Percentiles rank a stretch among this genome's conserved stretches.
phyloP scores from a whole-genome alignment of 179 eudicot species.

The Spergularia azorica region DNA sequence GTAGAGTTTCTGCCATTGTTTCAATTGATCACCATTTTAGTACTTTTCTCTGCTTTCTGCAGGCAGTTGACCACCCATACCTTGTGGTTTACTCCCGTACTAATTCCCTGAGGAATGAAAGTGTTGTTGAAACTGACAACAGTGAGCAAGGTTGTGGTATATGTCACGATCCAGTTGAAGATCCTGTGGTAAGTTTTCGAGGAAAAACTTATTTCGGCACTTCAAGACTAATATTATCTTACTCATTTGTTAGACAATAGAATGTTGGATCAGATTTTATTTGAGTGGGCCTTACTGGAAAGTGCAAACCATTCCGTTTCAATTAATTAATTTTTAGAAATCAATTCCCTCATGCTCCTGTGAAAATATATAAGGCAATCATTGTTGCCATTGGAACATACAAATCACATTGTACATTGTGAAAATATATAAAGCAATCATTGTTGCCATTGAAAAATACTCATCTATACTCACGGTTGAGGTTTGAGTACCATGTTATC shows the following conservation, averaged over 20 bases:
- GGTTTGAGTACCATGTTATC: not conserved
- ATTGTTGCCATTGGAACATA: too few relatives aligned
- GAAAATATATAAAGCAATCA: not conserved
- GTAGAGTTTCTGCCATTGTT: too few relatives aligned
- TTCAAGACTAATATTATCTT: not conserved
- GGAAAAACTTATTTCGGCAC: constrained; percentile 4
- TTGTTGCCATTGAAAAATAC: not conserved
- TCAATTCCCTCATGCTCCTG: too few relatives aligned
- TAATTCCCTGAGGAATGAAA: constrained; percentile 45
- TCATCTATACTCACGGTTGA: not conserved
- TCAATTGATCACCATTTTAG: constrained; percentile 11
- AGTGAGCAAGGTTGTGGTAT: constrained; percentile 64
- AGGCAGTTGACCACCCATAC: constrained; percentile 99
- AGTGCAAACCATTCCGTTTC: not conserved
- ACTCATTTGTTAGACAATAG: not conserved
- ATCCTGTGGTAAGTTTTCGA: constrained; percentile 55
- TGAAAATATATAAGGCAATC: too few relatives aligned
- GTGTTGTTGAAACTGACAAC: constrained; percentile 36
- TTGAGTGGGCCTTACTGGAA: not conserved
- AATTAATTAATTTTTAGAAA: not conserved
- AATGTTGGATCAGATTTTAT: not conserved
- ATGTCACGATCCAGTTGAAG: constrained; percentile 82
- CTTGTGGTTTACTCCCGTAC: constrained; percentile 84
- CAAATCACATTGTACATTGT: too few relatives aligned
- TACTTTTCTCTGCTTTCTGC: constrained; percentile 23